Conservation (phyloP, 805 yeast species). For the Allodekkera sacchari region DNA sequence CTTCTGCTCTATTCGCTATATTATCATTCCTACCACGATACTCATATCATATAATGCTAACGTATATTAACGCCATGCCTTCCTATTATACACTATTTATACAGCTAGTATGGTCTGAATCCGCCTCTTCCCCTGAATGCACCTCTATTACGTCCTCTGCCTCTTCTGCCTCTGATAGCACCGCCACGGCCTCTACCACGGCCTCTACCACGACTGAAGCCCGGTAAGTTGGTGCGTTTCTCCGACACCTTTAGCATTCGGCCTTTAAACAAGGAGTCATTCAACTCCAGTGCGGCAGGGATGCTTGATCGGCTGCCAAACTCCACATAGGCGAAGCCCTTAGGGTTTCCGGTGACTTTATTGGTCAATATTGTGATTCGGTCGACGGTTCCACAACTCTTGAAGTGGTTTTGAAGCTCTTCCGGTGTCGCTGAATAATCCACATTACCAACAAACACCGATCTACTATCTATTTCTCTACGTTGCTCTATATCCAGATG, state of each 20-base stretch:
- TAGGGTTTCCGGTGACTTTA: conserved; percentile 71
- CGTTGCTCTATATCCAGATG: conserved; percentile 26
- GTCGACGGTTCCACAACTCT: conserved; percentile 61
- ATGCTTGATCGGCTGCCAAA: conserved; percentile 64
- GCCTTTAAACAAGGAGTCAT: conserved; percentile 60
- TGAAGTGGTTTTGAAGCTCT: conserved; percentile 69
- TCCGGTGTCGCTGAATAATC: conserved; percentile 74
- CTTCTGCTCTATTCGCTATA: too few species aligned
- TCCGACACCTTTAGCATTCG: conserved; percentile 66
- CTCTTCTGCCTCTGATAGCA: conserved; percentile 19
- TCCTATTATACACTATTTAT: too few species aligned
- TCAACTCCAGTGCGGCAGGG: conserved; percentile 50
- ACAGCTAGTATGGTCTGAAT: too few species aligned
- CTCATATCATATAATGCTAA: too few species aligned
- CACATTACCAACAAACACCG: conserved; percentile 78
- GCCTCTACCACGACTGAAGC: conserved; percentile 37
- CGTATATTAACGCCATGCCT: too few species aligned
- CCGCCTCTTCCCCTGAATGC: conserved; percentile 17
- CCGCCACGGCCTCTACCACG: conserved; percentile 36
- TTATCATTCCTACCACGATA: too few species aligned
- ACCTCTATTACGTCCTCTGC: conserved; percentile 16
- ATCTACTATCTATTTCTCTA: conserved; percentile 66
- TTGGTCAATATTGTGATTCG: conserved; percentile 73
- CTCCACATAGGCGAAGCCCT: conserved; percentile 83
- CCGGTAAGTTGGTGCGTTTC: conserved; percentile 79